A percentile compares a stretch with the other conserved stretches of the same genome.
Evolutionary conservation across 805 yeast species (phyloP).

Genomic region (Yarrowia yakushimensis): DNA sequence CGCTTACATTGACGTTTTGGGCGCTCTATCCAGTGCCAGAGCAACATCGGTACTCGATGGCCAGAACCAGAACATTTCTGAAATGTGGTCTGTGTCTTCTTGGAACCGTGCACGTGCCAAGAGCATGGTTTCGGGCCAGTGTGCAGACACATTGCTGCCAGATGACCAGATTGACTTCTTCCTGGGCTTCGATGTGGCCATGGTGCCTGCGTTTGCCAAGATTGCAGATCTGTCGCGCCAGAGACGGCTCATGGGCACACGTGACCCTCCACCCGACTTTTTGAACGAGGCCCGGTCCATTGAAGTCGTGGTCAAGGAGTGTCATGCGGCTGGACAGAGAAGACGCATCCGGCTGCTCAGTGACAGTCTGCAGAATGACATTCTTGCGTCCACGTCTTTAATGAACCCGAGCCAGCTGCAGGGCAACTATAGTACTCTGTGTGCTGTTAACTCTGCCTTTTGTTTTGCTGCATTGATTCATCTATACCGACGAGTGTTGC

Average conservation of each 20-base stretch:
- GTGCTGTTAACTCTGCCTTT: constrained; percentile 51
- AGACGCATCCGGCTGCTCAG: not conserved
- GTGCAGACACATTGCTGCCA: constrained; percentile 22
- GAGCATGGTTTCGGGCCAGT: constrained; percentile 2
- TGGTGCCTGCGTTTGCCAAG: constrained; percentile 56
- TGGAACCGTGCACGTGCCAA: constrained; percentile 28
- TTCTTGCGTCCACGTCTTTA: constrained; percentile 29
- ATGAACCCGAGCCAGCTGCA: constrained; percentile 29
- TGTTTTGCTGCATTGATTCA: constrained; percentile 54
- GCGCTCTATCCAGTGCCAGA: constrained; percentile 52
- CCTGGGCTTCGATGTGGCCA: constrained; percentile 59
- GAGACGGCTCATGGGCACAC: constrained; percentile 27
- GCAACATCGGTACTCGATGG: constrained; percentile 32
- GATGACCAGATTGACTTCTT: constrained; percentile 31
- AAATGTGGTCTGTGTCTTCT: constrained; percentile 35
- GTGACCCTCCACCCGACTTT: constrained; percentile 1
- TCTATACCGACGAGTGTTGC: constrained; percentile 53
- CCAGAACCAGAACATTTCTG: constrained; percentile 37
- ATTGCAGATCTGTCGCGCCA: constrained; percentile 44
- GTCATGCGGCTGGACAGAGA: not conserved
- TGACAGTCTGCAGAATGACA: constrained; percentile 27
- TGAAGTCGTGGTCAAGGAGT: not conserved
- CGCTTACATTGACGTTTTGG: constrained; percentile 62
- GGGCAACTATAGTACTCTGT: constrained; percentile 35
- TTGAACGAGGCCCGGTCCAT: constrained; percentile 7